Evolutionary conservation across 2,329 filamentous ascomycete species (phyloP).

Genomic region (Gliomastix tumulicola): DNA sequence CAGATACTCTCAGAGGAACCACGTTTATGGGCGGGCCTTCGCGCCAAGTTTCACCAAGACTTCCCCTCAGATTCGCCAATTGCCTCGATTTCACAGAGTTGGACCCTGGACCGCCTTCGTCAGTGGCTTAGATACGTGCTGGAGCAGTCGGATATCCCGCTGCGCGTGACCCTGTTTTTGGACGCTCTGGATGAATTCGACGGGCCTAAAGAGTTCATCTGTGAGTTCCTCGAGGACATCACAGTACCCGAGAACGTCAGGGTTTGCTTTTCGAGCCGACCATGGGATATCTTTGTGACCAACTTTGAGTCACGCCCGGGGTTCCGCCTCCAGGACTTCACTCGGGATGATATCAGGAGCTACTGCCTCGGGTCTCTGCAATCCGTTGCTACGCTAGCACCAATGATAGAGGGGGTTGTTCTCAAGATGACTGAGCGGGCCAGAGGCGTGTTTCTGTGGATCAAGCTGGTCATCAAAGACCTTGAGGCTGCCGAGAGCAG

Average conservation of each 20-base stretch:
- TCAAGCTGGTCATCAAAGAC: not conserved
- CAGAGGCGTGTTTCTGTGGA: not conserved
- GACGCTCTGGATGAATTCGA: conserved; percentile 3
- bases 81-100: too few relatives aligned
- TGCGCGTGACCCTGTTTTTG: conserved; percentile 1
- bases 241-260: not conserved
- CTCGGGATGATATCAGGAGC: not conserved
- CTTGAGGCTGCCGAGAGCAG: not conserved
- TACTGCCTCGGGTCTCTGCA: not conserved
- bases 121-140: not conserved
- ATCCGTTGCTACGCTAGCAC: too few relatives aligned
- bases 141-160: not conserved
- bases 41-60: too few relatives aligned
- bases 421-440: not conserved
- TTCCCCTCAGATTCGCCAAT: not conserved
- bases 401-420: not conserved
- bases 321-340: not conserved
- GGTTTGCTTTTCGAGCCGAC: conserved; percentile 1
- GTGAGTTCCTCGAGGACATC: not conserved
- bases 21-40: too few relatives aligned
- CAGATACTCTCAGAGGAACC: not conserved
- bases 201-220: not conserved
- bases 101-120: not conserved
- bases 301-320: not conserved
- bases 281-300: not conserved